Conservation (phyloP, 345 rosid species). For the Arabidopsis arenosa region DNA sequence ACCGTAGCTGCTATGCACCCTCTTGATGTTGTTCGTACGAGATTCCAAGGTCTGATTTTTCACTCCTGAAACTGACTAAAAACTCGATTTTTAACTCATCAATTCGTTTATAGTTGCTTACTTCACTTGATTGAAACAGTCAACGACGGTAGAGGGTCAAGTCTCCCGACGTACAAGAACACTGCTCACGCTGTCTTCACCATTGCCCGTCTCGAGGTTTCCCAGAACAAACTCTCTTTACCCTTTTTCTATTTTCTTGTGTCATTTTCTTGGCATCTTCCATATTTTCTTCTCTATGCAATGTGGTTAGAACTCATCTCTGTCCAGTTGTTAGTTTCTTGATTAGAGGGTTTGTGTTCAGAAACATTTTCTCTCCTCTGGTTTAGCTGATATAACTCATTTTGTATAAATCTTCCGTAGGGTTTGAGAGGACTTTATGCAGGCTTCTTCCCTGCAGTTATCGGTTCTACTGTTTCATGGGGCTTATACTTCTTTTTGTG, state of each 20-base stretch:
- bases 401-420: conserved; percentile 45
- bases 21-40: conserved; percentile 90
- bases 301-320: not conserved
- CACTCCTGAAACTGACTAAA: not conserved
- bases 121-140: conserved; percentile 50
- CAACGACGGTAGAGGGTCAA: conserved; percentile 71
- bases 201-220: conserved; percentile 81
- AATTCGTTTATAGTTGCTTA: conserved; percentile 18
- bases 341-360: not conserved
- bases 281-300: not conserved
- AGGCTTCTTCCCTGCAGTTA: conserved; percentile 84
- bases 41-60: conserved; percentile 74
- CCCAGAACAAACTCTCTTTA: not conserved
- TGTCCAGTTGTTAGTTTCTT: not conserved
- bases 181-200: conserved; percentile 78
- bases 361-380: not conserved
- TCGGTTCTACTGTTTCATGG: conserved; percentile 89
- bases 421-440: conserved; percentile 90
- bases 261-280: too few species aligned
- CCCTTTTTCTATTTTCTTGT: not conserved
- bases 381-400: conserved; percentile 1
- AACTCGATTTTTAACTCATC: conserved; percentile 2
- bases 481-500: conserved; percentile 92
- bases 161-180: conserved; percentile 77
- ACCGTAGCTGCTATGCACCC: conserved; percentile 87